A percentile compares a stretch with the other conserved stretches of the same genome.
Conservation (phyloP, 805 yeast species). For the Yamadazyma nakazawae region DNA sequence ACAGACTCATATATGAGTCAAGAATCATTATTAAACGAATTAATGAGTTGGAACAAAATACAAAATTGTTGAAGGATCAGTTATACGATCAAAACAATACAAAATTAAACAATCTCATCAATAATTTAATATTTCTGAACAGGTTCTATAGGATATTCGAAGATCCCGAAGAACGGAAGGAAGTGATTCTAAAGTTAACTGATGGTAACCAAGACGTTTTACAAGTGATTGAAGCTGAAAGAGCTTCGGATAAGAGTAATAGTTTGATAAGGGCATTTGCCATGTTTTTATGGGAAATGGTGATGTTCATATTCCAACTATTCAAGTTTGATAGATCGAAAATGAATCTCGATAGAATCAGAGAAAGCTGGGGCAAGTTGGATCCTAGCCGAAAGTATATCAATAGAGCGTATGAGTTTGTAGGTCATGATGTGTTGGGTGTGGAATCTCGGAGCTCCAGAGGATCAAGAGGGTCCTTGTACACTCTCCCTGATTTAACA, state of each 20-base stretch:
- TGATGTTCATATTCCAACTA: conserved; percentile 29
- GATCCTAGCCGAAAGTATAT: conserved; percentile 41
- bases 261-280: conserved; percentile 22
- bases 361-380: conserved; percentile 35
- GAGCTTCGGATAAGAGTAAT: conserved; percentile 1
- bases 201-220: conserved; percentile 18
- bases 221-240: conserved; percentile 3
- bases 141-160: conserved; percentile 30
- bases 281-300: conserved; percentile 32
- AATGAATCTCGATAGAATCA: conserved; percentile 42
- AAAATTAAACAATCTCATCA: conserved; percentile 25
- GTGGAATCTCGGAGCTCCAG: neutral
- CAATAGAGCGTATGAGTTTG: conserved; percentile 31
- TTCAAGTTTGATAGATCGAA: conserved; percentile 38
- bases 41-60: conserved; percentile 37
- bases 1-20: conserved; percentile 38
- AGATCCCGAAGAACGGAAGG: conserved; percentile 26
- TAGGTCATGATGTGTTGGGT: conserved; percentile 18
- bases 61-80: conserved; percentile 25
- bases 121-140: conserved; percentile 25
- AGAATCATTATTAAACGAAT: conserved; percentile 38
- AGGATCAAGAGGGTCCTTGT: conserved; percentile 1
- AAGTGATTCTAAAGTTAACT: conserved; percentile 25
- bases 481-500: neutral
- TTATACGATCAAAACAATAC: conserved; percentile 25